A percentile compares a stretch with the other conserved stretches of the same genome.
Evolutionary conservation across 176 grass and related monocot species (phyloP).

Genomic region (Triticum dicoccoides): DNA sequence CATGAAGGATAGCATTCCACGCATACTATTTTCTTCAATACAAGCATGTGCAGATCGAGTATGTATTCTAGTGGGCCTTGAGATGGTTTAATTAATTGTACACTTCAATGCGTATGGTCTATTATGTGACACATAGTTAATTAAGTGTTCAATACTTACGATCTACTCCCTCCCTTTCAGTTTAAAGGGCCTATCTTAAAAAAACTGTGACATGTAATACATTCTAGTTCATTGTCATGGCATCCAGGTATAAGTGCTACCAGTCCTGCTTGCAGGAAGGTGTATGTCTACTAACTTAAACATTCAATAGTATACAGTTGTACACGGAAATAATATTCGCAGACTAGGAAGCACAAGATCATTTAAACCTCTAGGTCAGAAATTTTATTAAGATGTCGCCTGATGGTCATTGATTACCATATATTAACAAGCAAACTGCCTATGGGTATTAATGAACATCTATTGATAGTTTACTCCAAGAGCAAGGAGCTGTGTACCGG

Average conservation of each 20-base stretch:
- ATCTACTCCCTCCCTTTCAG: neutral
- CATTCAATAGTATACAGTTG: no score
- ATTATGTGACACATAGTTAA: neutral
- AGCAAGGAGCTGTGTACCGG: neutral
- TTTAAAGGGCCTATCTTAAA: no score
- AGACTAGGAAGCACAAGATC: neutral
- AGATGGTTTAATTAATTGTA: neutral
- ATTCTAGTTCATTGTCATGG: no score
- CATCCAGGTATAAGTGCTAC: no score
- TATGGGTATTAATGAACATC: conserved; percentile 21
- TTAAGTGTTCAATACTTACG: neutral
- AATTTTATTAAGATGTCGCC: neutral
- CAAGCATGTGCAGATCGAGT: neutral
- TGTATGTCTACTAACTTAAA: no score
- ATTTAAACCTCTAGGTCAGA: neutral
- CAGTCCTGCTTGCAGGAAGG: no score
- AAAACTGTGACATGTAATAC: no score
- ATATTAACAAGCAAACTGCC: conserved; percentile 5
- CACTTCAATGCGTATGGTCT: neutral
- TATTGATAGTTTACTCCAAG: conserved; percentile 2
- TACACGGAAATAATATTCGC: neutral
- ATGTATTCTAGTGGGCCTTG: neutral
- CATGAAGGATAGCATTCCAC: no score
- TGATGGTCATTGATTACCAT: conserved; percentile 6
- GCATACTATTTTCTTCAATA: neutral